phyloP scores from a whole-genome alignment of 208 protist species.

The Wallacemonas rigidus region DNA sequence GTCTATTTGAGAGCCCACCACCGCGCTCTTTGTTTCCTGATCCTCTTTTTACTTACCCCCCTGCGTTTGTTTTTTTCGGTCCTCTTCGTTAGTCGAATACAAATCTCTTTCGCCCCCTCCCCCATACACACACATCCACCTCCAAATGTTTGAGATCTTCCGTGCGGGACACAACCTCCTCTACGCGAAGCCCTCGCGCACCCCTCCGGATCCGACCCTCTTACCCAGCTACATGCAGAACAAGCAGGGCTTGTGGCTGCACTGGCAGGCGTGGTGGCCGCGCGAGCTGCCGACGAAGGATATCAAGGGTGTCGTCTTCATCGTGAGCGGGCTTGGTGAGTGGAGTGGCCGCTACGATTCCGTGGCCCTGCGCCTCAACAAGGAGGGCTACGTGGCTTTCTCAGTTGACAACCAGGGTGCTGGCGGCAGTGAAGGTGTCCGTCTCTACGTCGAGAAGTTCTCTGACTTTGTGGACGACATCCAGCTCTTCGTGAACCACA shows the following conservation, averaged over 20 bases:
- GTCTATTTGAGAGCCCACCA: too few species aligned
- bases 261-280: conserved; percentile 73
- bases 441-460: conserved; percentile 74
- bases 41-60: neutral
- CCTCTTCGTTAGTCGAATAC: too few species aligned
- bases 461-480: conserved; percentile 77
- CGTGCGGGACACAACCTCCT: conserved; percentile 31
- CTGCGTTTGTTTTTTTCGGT: too few species aligned
- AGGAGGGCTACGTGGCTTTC: conserved; percentile 57
- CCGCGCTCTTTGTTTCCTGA: neutral
- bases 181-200: conserved; percentile 46
- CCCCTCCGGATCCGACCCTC: conserved; percentile 56
- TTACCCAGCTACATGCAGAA: conserved; percentile 83
- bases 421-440: conserved; percentile 72
- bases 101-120: too few species aligned
- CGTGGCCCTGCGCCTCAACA: conserved; percentile 51
- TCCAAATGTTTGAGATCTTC: conserved; percentile 8
- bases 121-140: too few species aligned
- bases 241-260: conserved; percentile 70
- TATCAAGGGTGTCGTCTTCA: conserved; percentile 56
- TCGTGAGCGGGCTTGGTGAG: conserved; percentile 74
- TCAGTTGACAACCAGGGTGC: conserved; percentile 76
- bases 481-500: conserved; percentile 41
- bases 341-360: conserved; percentile 76
- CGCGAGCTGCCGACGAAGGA: conserved; percentile 15